Base-by-base conservation (phyloP, 768 basidiomycete genomes). In the Phylloporus arenicola region DNA sequence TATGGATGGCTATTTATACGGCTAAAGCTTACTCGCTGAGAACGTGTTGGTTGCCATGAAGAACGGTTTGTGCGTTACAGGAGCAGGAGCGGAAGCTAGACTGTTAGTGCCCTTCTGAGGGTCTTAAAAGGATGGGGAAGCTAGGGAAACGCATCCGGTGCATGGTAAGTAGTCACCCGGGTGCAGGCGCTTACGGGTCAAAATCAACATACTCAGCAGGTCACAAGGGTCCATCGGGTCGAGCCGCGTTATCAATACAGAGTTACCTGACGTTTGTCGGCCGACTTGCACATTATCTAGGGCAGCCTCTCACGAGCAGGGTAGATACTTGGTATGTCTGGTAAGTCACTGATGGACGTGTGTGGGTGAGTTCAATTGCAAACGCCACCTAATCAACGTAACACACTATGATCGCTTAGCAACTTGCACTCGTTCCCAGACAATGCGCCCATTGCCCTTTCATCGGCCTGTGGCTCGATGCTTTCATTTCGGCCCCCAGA, bases 11-110 rank as follows among this genome's bases (percentile, higher is more conserved):
- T 45, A 43, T 55, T 45, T 50, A 17, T 39, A 34, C 30, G 17
- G 4, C 17, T 17, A 34, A 45, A 24, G 33, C 66, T 52, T 39
- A 64, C 64, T 54, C 40, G 47, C 45, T 31, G 41, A 45, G 39
- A 56, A 14, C 12, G 24, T 10, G 19, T 38, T 17, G 3, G 19
- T 11, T 3, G 27, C 1, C 11, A 13, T 3, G 12, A 56, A 47
- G 37, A 2, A 22, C 17, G 37, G 31, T 38, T 42, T 43, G 45
- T 46, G 30, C 16, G 16, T 44, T 61, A 65, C 61, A 45, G 6
- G 40, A 11, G 29, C 8, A n/a, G 40, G 6, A 10, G 31, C 17
- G 30, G 22, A 30, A 38, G 38, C 16, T 48, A 31, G 7, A 6
- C 20, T 20, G 17, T 0, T 19, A 30, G 20, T 30, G 27, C 20